Evolutionary conservation across 2,329 filamentous ascomycete genomes (phyloP).

Genomic region (Colletotrichum sojae): DNA sequence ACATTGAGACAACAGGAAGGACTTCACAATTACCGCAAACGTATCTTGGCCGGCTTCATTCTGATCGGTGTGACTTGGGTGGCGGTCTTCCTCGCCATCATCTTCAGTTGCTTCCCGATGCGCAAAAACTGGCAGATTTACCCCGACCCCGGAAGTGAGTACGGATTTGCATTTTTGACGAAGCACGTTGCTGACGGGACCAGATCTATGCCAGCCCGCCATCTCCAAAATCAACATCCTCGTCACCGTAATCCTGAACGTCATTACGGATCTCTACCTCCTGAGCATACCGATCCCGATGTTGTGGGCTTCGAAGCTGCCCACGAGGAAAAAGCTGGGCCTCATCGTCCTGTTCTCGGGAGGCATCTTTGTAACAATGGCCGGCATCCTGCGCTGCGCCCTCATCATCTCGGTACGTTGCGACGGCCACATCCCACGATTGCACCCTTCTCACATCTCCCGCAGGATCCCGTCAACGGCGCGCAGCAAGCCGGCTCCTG

Average conservation of each 20-base stretch:
- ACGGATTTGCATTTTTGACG: neutral
- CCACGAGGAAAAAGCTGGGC: conserved; percentile 49
- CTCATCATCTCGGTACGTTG: conserved; percentile 48
- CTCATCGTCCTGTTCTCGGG: conserved; percentile 57
- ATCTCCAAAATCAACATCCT: conserved; percentile 41
- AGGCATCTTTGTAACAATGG: conserved; percentile 57
- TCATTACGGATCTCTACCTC: conserved; percentile 43
- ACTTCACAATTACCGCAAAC: conserved; percentile 45
- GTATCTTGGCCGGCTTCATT: conserved; percentile 60
- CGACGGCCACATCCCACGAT: neutral
- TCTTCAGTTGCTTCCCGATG: conserved; percentile 63
- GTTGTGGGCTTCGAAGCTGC: conserved; percentile 47
- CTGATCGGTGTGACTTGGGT: conserved; percentile 61
- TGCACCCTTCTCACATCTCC: neutral
- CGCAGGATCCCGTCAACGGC: conserved; percentile 35
- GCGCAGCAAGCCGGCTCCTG: conserved; percentile 37
- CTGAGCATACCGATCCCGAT: conserved; percentile 43
- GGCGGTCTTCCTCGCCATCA: conserved; percentile 59
- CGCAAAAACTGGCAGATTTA: conserved; percentile 67
- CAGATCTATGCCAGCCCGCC: conserved; percentile 42
- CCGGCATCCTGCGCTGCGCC: conserved; percentile 53
- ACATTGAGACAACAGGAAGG: conserved; percentile 20
- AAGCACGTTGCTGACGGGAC: conserved; percentile 52
- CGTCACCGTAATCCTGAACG: conserved; percentile 40
- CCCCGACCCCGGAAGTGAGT: conserved; percentile 65